phyloP scores from a whole-genome alignment of 306 rosid genomes.

The Pachyrhizus erosus region DNA sequence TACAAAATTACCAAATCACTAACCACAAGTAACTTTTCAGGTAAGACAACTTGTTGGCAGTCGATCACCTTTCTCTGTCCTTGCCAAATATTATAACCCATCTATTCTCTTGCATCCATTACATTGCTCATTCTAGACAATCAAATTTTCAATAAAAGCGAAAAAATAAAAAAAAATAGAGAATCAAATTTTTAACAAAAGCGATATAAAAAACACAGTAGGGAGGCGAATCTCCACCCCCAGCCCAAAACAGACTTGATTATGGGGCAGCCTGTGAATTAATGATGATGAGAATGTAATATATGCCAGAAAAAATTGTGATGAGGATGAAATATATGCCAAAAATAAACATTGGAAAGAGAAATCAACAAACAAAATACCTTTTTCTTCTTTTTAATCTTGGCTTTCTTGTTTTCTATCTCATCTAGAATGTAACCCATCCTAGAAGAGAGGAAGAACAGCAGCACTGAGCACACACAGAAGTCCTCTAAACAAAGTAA shows the following conservation, averaged over 20 bases:
- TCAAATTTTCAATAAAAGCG: background rate
- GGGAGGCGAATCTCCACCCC: background rate
- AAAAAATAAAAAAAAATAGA: background rate
- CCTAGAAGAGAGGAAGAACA: slow-evolving; percentile 11
- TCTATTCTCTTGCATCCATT: background rate
- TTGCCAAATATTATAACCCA: background rate
- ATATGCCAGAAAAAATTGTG: background rate
- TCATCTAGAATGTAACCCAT: slow-evolving; percentile 16
- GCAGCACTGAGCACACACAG: background rate
- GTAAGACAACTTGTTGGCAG: background rate
- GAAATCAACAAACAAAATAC: slow-evolving; percentile 9
- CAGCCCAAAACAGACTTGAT: background rate
- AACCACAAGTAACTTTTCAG: slow-evolving; percentile 2
- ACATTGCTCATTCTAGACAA: background rate
- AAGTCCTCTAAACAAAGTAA: slow-evolving; percentile 17
- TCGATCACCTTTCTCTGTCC: background rate
- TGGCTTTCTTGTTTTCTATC: background rate
- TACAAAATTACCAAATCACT: slow-evolving; percentile 2
- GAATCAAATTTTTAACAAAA: background rate
- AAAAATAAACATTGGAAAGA: slow-evolving; percentile 15
- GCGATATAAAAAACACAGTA: background rate
- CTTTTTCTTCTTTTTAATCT: background rate
- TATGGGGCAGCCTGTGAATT: slow-evolving; percentile 7
- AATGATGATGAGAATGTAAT: background rate
- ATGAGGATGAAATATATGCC: background rate